Base-by-base conservation (phyloP, 768 basidiomycete species). In the Pleurotus platypus region DNA sequence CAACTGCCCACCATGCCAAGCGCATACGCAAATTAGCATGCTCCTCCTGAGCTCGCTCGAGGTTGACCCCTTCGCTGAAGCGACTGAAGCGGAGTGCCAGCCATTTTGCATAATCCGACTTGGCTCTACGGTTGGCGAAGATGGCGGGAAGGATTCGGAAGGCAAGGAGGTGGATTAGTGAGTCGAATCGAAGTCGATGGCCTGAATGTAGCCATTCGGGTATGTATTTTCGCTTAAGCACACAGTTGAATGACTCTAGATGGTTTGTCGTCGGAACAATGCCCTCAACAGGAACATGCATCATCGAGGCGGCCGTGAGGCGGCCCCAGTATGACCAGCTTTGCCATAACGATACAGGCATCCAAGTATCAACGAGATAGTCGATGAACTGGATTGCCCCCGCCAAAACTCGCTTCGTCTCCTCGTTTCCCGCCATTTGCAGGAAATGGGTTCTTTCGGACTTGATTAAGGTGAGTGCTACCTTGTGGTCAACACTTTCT, bases 261-360 rank as follows among this genome's bases (percentile, higher is more conserved):
- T 75, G 73, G 46, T 77, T 77, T 20, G 73, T 76, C 4, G 75
- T 77, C 0, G 70, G 62, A 5, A 75, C 26, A 2, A 77, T 66
- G 2, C 61, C 64, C 0, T 72, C 66, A 13, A 75, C 45, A 1
- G 58, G 30, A 8, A 58, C 43, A 0, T 53, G 48, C 5, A 75
- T 46, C 0, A 60, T 46, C 2, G 37, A 26, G 0, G 73, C 69
- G 11, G 73, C 74, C 4, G 51, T 30, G 2, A 45, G 9, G 0
- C 69, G 66, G 0, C 69, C 70, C 18, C 42, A 60, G 22, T 61
- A 43, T 0, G 72, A 72, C 74, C 72, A 75, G 60, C 69, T 68
- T 3, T 55, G 5, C 72, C 73, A 75, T 2, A 75, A 51, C 8
- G 38, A 48, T 2, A 50, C 46, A 0, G 66, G 43, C 55, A 69